Conservation (phyloP, 2,329 filamentous ascomycete genomes). For the Claviceps sp. region DNA sequence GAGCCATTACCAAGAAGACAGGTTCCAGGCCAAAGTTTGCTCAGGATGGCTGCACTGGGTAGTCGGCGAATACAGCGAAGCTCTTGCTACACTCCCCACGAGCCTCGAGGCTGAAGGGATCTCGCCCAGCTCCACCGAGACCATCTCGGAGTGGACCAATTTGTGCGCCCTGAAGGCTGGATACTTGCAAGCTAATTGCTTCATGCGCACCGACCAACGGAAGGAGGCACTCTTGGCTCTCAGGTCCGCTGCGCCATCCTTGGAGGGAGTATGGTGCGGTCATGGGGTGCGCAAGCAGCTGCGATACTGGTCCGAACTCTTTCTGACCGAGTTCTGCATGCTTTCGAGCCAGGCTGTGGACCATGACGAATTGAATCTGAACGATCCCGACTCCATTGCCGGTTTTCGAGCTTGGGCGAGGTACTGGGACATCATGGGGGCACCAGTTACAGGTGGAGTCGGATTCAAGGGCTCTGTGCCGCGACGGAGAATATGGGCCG, state of each 20-base stretch:
- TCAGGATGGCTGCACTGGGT: slow-evolving; percentile 77
- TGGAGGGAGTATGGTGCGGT: slow-evolving; percentile 39
- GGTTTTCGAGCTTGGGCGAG: slow-evolving; percentile 54
- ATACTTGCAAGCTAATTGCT: slow-evolving; percentile 59
- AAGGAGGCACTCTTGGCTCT: slow-evolving; percentile 53
- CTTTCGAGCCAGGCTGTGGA: slow-evolving; percentile 47
- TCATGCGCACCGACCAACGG: slow-evolving; percentile 34
- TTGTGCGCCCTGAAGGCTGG: slow-evolving; percentile 69
- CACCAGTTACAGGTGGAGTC: slow-evolving; percentile 37
- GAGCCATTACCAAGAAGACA: slow-evolving; percentile 38
- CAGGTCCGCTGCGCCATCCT: slow-evolving; percentile 48
- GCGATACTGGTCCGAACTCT: slow-evolving; percentile 64
- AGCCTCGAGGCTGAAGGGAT: slow-evolving; percentile 44
- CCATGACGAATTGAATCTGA: slow-evolving; percentile 34
- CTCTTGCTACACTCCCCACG: slow-evolving; percentile 47
- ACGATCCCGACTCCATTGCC: slow-evolving; percentile 39
- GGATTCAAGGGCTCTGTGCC: slow-evolving; percentile 46
- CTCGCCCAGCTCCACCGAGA: slow-evolving; percentile 36
- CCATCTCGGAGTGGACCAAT: slow-evolving; percentile 60
- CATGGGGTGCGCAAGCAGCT: slow-evolving; percentile 49
- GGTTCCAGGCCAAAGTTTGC: slow-evolving; percentile 70
- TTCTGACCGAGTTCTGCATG: slow-evolving; percentile 63
- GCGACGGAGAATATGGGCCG: slow-evolving; percentile 62
- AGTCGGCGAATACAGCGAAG: slow-evolving; percentile 52
- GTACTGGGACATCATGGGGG: slow-evolving; percentile 47